Evolutionary conservation across 768 basidiomycete genomes (phyloP).

Genomic region (Suillus discolor): DNA sequence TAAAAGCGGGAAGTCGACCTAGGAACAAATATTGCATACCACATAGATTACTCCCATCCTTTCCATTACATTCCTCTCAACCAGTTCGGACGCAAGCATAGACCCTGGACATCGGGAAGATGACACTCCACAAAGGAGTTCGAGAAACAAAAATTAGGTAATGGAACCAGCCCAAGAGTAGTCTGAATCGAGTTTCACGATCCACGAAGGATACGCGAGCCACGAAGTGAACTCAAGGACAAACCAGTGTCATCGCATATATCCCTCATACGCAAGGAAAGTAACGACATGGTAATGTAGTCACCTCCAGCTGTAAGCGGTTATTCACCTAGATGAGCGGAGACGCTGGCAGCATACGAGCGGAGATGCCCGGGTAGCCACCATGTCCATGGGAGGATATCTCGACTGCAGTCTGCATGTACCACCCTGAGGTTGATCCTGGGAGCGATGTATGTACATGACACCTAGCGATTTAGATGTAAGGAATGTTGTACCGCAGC

Average conservation of each 20-base stretch:
- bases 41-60: background rate
- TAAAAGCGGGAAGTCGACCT: background rate
- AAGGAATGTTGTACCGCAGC: background rate
- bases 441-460: too few relatives aligned
- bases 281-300: background rate
- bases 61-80: background rate
- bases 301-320: background rate
- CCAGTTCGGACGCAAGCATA: background rate
- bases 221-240: constrained; percentile 19
- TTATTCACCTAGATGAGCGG: too few relatives aligned
- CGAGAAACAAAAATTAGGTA: constrained; percentile 10
- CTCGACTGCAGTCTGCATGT: constrained; percentile 4
- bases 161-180: constrained; percentile 16
- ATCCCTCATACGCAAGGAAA: constrained; percentile 10
- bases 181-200: constrained; percentile 20
- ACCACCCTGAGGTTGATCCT: too few relatives aligned
- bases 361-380: too few relatives aligned
- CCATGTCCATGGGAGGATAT: too few relatives aligned
- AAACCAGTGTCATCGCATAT: background rate
- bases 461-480: background rate
- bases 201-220: constrained; percentile 13
- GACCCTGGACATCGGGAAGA: constrained; percentile 6
- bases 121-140: constrained; percentile 12
- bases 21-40: background rate
- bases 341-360: too few relatives aligned